These are phyloP conservation scores for Pachyrhizus erosus DNA, from an alignment of 306 rosid genomes.

Conservation along the genomic window DNA sequence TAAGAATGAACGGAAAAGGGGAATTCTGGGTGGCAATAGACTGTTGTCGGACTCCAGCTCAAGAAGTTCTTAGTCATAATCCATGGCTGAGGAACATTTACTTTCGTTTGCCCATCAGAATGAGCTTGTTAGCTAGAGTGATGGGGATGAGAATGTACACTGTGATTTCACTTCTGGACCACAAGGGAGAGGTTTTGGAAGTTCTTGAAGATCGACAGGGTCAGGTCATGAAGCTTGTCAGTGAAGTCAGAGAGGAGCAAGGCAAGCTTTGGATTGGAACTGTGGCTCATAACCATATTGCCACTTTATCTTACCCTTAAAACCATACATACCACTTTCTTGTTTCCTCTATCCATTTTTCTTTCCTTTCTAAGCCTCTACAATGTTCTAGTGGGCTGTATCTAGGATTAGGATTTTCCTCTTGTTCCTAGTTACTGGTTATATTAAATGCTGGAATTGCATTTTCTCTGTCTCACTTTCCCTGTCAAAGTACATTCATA, in stretches of 20 bases:
- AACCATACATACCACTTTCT: neutral
- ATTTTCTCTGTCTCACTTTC: neutral
- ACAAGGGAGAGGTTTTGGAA: slow-evolving; percentile 73
- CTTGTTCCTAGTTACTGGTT: no score
- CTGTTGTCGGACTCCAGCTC: slow-evolving; percentile 81
- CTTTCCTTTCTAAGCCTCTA: neutral
- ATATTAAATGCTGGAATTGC: slow-evolving; percentile 11
- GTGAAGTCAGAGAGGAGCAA: slow-evolving; percentile 77
- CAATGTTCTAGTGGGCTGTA: neutral
- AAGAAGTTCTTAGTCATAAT: slow-evolving; percentile 70
- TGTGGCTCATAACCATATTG: slow-evolving; percentile 91
- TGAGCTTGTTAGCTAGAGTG: slow-evolving; percentile 65
- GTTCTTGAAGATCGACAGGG: slow-evolving; percentile 86
- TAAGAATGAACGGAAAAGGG: slow-evolving; percentile 75
- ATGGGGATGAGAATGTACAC: slow-evolving; percentile 97
- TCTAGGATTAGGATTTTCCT: slow-evolving; percentile 30
- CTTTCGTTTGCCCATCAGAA: slow-evolving; percentile 74
- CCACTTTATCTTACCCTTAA: slow-evolving; percentile 78
- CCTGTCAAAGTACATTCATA: slow-evolving; percentile 10
- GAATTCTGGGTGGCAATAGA: slow-evolving; percentile 95
- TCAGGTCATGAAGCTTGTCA: slow-evolving; percentile 77
- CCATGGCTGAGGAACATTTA: slow-evolving; percentile 83
- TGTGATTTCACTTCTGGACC: slow-evolving; percentile 61
- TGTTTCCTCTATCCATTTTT: neutral
- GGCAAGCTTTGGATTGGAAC: slow-evolving; percentile 97